Conservation (phyloP, 73 alveolate species). For the Paramecium pentaurelia region DNA sequence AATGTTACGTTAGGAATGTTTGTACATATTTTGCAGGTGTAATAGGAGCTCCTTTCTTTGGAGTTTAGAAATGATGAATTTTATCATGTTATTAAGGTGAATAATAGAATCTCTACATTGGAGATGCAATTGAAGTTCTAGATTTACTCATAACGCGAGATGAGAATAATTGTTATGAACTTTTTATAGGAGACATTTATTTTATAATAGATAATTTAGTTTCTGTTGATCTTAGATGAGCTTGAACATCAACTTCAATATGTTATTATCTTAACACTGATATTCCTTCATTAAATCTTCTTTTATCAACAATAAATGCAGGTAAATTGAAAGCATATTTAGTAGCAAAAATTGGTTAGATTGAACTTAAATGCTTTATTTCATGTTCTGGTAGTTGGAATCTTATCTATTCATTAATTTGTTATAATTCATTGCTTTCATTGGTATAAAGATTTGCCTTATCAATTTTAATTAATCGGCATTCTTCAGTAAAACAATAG, state of each 20-base stretch:
- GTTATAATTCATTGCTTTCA: neutral
- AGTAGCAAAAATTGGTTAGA: neutral
- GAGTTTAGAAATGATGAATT: neutral
- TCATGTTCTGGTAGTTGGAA: neutral
- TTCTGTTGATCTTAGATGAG: neutral
- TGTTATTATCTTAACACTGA: neutral
- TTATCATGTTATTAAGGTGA: neutral
- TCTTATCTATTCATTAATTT: neutral
- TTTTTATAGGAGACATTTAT: neutral
- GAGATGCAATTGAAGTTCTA: neutral
- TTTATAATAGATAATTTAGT: neutral
- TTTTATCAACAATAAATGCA: neutral
- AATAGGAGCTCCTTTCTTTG: neutral
- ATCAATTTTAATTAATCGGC: neutral
- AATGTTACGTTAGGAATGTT: neutral
- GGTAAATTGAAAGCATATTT: neutral
- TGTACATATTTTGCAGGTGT: neutral
- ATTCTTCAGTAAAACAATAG: neutral
- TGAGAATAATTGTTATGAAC: neutral
- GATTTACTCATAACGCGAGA: neutral
- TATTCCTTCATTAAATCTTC: slow-evolving; percentile 6
- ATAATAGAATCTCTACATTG: neutral
- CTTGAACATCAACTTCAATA: neutral
- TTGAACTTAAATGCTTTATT: neutral
- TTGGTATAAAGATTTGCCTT: slow-evolving; percentile 5